phyloP scores from a whole-genome alignment of 352 stramenopile species.

The Globisporangium rhizosaccharum region DNA sequence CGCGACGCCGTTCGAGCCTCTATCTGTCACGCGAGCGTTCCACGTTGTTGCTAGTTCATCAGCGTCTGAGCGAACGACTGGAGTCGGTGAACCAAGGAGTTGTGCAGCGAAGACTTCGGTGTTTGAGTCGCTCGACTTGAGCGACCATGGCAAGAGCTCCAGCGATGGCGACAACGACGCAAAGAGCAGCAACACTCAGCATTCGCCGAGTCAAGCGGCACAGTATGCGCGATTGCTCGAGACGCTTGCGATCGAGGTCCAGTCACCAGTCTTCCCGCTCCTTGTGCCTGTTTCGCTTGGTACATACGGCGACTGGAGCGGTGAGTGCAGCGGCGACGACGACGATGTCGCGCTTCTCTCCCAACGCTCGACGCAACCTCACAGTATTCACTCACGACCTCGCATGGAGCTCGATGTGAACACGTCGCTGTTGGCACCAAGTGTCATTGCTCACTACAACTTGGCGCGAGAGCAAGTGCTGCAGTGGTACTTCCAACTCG shows the following conservation, averaged over 20 bases:
- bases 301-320: no score
- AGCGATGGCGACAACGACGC: background rate
- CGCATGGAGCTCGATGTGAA: slow-evolving; percentile 49
- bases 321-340: background rate
- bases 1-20: slow-evolving; percentile 30
- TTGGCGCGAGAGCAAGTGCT: slow-evolving; percentile 24
- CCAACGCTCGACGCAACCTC: no score
- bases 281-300: slow-evolving; percentile 23
- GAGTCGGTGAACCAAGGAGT: no score
- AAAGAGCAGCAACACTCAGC: slow-evolving; percentile 3
- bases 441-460: slow-evolving; percentile 11
- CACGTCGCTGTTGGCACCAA: slow-evolving; percentile 24
- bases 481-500: slow-evolving; percentile 51
- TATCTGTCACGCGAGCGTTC: slow-evolving; percentile 34
- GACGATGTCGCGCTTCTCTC: background rate
- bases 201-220: slow-evolving; percentile 20
- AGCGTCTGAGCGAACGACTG: no score
- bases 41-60: slow-evolving; percentile 10
- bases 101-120: background rate
- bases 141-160: background rate
- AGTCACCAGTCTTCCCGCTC: slow-evolving; percentile 55
- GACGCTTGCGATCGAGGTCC: slow-evolving; percentile 35
- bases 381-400: background rate
- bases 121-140: background rate
- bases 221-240: slow-evolving; percentile 56